These are phyloP conservation scores for Trichoderma guizhouense DNA, from an alignment of 2,329 filamentous ascomycete genomes.

Conservation along the genomic window DNA sequence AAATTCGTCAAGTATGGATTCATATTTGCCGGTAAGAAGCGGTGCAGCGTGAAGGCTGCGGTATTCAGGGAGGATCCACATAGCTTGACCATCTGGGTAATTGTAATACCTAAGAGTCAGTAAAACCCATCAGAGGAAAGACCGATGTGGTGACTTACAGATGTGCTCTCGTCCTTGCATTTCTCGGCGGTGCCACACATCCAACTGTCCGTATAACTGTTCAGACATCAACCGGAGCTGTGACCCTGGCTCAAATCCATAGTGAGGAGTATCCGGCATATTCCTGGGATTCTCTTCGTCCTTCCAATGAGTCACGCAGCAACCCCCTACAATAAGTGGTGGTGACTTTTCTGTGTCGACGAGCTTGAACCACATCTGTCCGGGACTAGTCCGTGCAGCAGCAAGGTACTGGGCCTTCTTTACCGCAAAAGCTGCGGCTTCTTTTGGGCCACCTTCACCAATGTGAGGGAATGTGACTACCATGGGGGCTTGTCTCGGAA, in stretches of 20 bases:
- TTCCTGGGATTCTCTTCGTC: neutral
- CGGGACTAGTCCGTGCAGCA: neutral
- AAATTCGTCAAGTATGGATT: neutral
- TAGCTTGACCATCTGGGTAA: neutral
- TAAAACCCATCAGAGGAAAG: neutral
- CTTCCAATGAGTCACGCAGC: neutral
- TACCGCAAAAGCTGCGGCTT: neutral
- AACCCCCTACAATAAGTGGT: neutral
- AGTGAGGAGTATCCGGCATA: neutral
- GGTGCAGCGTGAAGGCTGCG: neutral
- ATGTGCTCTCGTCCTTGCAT: neutral
- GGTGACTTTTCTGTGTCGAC: neutral
- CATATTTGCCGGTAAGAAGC: neutral
- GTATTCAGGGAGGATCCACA: neutral
- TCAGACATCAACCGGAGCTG: neutral
- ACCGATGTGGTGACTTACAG: neutral
- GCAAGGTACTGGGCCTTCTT: neutral
- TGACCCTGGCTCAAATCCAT: neutral
- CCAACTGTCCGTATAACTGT: neutral
- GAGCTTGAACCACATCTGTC: conserved; percentile 1
- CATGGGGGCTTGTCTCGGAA: neutral
- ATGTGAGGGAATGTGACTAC: conserved; percentile 10
- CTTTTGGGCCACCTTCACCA: neutral
- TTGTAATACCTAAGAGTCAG: neutral
- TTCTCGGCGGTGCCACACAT: neutral